Evolutionary conservation across 192 early-diverging fungal genomes (phyloP).

Genomic region (Geranomyces variabilis): DNA sequence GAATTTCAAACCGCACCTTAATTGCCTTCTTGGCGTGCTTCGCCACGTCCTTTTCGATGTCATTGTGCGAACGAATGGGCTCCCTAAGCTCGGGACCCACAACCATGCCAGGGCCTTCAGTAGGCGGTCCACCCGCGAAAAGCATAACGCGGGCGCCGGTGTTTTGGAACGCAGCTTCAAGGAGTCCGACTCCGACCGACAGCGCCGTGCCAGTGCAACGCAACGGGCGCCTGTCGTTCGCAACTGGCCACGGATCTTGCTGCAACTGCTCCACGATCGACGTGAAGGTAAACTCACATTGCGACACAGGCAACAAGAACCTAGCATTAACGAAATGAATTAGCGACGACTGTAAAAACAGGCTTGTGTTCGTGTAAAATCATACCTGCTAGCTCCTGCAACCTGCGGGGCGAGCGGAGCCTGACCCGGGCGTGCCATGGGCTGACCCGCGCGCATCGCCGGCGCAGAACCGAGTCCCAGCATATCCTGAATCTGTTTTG

Average conservation of each 20-base stretch:
- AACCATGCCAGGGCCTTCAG: constrained; percentile 95
- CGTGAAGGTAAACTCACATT: constrained; percentile 96
- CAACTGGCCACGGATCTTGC: constrained; percentile 96
- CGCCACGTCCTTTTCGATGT: constrained; percentile 93
- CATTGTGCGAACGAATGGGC: constrained; percentile 96
- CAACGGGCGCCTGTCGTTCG: constrained; percentile 84
- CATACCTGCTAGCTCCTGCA: constrained; percentile 61
- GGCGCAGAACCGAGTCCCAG: constrained; percentile 70
- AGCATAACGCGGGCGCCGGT: constrained; percentile 91
- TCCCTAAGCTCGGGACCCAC: constrained; percentile 91
- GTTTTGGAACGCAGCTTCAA: constrained; percentile 91
- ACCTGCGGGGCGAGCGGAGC: constrained; percentile 29
- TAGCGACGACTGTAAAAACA: background rate
- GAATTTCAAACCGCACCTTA: constrained; percentile 58
- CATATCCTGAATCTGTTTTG: constrained; percentile 97
- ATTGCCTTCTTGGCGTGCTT: constrained; percentile 91
- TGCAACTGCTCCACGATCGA: constrained; percentile 95
- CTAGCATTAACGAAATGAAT: constrained; percentile 46
- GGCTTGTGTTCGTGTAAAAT: background rate
- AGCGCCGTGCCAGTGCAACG: constrained; percentile 95
- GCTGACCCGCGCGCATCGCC: constrained; percentile 54
- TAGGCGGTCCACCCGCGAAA: constrained; percentile 89
- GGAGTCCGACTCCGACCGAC: constrained; percentile 85
- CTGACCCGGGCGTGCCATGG: constrained; percentile 37
- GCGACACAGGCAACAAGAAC: constrained; percentile 88